Evolutionary conservation across 2,329 filamentous ascomycete genomes (phyloP), one percentile per base, ranked within the genome.

Genomic region (Dothiorella sarmentorum): DNA sequence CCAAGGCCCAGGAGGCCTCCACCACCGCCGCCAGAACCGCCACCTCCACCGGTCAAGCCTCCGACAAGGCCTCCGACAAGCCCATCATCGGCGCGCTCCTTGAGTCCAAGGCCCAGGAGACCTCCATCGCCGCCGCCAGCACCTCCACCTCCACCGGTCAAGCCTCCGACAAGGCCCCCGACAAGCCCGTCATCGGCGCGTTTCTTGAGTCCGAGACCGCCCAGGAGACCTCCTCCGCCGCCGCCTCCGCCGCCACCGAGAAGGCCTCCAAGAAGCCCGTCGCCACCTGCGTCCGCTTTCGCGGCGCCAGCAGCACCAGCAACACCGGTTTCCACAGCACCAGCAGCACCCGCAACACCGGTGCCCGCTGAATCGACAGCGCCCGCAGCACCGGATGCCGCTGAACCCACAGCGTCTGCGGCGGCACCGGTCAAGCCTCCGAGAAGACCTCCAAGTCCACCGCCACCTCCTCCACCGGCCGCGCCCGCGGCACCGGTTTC

Each of bases 181-280:
- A 22, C 35, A n/a, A 17, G 27, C 7, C 53, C 37, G 7, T 18
- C 37, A 1, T 13, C 17, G 35, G 27, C 27, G 20, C 53, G 53
- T n/a, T 47, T 38, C 40, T 37, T 51, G 27, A 51, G 31, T 17
- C 45, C 53, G 38, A 56, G 27, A n/a, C 27, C 27, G 6, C 52
- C 38, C 1, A 42, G 35, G 5, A 55, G 35, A 7, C 31, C 51
- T 22, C 51, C 52, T 11, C 42, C 37, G 20, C 20, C 38, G n/a
- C 52, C 44, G 33, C 11, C 37, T 18, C n/a, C 37, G 20, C 20
- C 20, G n/a, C 37, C 35, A 37, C 35, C 37, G 3, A n/a, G n/a
- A 6, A 40, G 37, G 13, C 44, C 27, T 13, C 45, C 45, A 6
- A 37, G 31, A 37, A 37, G 31, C 11, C 18, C 45, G 26, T 20